phyloP scores from a whole-genome alignment of 768 basidiomycete genomes.

The Mycena indigotica region DNA sequence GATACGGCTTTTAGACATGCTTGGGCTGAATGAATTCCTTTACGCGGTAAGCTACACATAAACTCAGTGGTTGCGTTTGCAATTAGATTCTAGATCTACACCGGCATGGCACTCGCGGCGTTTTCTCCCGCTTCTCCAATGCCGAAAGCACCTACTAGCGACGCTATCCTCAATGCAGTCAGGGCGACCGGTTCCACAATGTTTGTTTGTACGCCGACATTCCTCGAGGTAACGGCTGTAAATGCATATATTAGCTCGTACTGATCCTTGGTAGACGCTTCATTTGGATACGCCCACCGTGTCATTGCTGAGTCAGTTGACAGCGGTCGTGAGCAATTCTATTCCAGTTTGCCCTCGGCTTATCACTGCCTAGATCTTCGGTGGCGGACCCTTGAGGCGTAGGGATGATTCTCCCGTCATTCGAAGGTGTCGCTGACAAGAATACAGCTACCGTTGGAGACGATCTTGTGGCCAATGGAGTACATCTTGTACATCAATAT shows the following conservation, averaged over 20 bases:
- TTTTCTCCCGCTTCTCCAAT: conserved; percentile 1
- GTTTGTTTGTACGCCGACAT: conserved; percentile 24
- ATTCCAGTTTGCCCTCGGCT: neutral
- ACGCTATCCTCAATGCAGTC: conserved; percentile 15
- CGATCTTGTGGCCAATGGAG: conserved; percentile 31
- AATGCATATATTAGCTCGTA: neutral
- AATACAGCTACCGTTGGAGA: conserved; percentile 32
- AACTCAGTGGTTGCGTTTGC: no score
- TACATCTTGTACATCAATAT: conserved; percentile 19
- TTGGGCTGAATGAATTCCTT: conserved; percentile 12
- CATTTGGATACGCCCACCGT: neutral
- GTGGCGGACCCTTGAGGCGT: conserved; percentile 1
- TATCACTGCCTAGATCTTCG: neutral
- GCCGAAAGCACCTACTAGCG: neutral
- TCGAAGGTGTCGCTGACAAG: conserved; percentile 1
- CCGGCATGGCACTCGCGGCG: conserved; percentile 1
- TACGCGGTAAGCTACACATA: conserved; percentile 12
- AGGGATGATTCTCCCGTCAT: conserved; percentile 1
- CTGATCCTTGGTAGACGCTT: neutral
- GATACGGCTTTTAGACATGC: conserved; percentile 12
- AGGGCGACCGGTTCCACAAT: conserved; percentile 20
- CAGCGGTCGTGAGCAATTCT: neutral
- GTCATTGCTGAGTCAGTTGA: neutral
- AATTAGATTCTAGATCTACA: conserved; percentile 4
- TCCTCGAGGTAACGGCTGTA: conserved; percentile 28